phyloP scores from a whole-genome alignment of 208 protist genomes.

The Angomonas deanei region DNA sequence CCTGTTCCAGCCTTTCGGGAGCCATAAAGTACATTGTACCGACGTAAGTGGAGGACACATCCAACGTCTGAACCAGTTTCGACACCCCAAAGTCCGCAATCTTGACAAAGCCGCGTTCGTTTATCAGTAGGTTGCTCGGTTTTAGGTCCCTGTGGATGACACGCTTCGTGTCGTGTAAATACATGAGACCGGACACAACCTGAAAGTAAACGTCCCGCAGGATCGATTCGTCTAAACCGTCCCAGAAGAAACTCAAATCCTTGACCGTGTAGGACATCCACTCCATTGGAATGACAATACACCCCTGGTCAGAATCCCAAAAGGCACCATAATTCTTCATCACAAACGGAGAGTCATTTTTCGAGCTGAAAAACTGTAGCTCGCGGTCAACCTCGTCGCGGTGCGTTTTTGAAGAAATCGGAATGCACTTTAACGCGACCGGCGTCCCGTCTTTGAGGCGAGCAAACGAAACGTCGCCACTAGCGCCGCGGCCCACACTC shows the following conservation, averaged over 20 bases:
- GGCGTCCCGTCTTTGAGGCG: conserved; percentile 64
- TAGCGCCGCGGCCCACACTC: conserved; percentile 66
- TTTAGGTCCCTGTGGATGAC: conserved; percentile 96
- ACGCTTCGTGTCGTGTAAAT: conserved; percentile 80
- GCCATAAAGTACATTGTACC: conserved; percentile 95
- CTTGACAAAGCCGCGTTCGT: conserved; percentile 82
- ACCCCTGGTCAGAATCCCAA: conserved; percentile 76
- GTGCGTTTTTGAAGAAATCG: conserved; percentile 82
- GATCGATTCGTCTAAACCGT: conserved; percentile 74
- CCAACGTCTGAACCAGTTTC: conserved; percentile 83
- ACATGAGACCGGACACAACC: conserved; percentile 77
- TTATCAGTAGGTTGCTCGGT: conserved; percentile 96
- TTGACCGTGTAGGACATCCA: conserved; percentile 89
- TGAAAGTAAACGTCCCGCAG: conserved; percentile 82
- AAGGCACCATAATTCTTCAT: conserved; percentile 88
- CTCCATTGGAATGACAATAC: conserved; percentile 88
- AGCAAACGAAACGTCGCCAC: conserved; percentile 71
- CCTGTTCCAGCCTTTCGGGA: conserved; percentile 86
- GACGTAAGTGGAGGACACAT: conserved; percentile 87
- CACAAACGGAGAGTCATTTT: conserved; percentile 69
- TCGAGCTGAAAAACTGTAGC: conserved; percentile 77
- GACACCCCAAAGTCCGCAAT: conserved; percentile 94
- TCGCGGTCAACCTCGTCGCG: conserved; percentile 84
- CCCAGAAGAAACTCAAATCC: conserved; percentile 74
- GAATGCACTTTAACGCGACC: conserved; percentile 82